A percentile compares a stretch with the other conserved stretches of the same genome.
These are phyloP conservation scores for Podosphaera leucotricha DNA, from an alignment of 2,329 filamentous ascomycete genomes.

Conservation along the genomic window DNA sequence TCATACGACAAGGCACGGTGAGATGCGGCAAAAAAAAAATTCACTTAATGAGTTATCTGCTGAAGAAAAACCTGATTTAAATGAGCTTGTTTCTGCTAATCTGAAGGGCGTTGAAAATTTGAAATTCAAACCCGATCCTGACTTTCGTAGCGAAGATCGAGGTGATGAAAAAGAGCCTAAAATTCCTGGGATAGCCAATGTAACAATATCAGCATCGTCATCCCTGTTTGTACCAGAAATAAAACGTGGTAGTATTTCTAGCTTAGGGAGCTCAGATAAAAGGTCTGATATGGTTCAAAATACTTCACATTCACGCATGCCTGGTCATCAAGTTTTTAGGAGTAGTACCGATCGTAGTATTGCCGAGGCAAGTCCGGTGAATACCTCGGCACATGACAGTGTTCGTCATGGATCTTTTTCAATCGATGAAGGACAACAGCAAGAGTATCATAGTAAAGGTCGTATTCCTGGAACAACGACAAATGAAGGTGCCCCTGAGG, in stretches of 20 bases:
- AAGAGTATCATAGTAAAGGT: constrained; percentile 22
- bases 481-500: constrained; percentile 32
- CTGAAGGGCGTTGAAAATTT: neutral
- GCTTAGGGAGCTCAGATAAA: constrained; percentile 7
- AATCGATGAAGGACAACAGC: constrained; percentile 18
- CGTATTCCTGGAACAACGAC: constrained; percentile 32
- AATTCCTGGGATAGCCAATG: constrained; percentile 14
- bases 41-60: constrained; percentile 2
- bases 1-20: constrained; percentile 6
- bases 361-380: constrained; percentile 31
- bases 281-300: constrained; percentile 16
- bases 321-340: constrained; percentile 24
- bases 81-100: constrained; percentile 4
- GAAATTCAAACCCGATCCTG: neutral
- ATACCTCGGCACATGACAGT: constrained; percentile 32
- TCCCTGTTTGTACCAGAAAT: constrained; percentile 14
- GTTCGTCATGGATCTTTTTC: constrained; percentile 33
- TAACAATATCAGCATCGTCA: constrained; percentile 10
- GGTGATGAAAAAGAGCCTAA: constrained; percentile 12
- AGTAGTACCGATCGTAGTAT: constrained; percentile 33
- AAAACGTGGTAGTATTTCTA: constrained; percentile 6
- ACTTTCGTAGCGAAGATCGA: constrained; percentile 9
- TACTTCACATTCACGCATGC: constrained; percentile 22
- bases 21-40: constrained; percentile 4
- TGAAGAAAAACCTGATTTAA: constrained; percentile 8